These are phyloP conservation scores for Boletus pseudopeckii DNA, from an alignment of 768 basidiomycete species.

Conservation along the genomic window DNA sequence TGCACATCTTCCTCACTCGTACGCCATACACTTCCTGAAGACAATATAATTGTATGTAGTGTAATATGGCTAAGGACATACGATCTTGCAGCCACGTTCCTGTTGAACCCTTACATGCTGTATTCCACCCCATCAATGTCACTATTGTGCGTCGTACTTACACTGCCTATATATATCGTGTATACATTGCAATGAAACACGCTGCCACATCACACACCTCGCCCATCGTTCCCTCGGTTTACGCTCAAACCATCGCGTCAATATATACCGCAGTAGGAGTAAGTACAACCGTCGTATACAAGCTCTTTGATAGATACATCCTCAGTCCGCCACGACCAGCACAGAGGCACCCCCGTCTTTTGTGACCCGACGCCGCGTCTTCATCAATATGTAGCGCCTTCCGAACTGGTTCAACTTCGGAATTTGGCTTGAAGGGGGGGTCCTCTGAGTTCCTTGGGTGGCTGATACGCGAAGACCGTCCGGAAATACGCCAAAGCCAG, in stretches of 20 bases:
- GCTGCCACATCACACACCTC: neutral
- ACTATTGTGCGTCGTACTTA: constrained; percentile 14
- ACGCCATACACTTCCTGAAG: constrained; percentile 10
- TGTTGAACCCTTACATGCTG: constrained; percentile 15
- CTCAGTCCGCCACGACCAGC: constrained; percentile 33
- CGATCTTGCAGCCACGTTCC: neutral
- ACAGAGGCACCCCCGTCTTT: constrained; percentile 63
- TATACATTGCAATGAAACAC: neutral
- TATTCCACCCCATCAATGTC: constrained; percentile 13
- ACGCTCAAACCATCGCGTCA: neutral
- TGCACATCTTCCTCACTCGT: constrained; percentile 12
- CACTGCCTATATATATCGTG: constrained; percentile 1
- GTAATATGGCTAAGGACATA: constrained; percentile 16
- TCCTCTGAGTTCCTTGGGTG: constrained; percentile 7
- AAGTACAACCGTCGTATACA: neutral
- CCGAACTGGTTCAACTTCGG: constrained; percentile 47
- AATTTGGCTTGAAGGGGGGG: constrained; percentile 9
- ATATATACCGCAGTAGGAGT: neutral
- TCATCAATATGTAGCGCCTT: constrained; percentile 55
- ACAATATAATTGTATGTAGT: constrained; percentile 7
- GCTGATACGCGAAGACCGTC: constrained; percentile 4
- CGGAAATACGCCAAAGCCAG: constrained; percentile 49
- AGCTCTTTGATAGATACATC: neutral
- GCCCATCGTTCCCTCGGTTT: neutral
- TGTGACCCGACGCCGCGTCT: constrained; percentile 60